Evolutionary conservation across 257 asterid species (phyloP).

Genomic region (Lithospermum erythrorhizon): DNA sequence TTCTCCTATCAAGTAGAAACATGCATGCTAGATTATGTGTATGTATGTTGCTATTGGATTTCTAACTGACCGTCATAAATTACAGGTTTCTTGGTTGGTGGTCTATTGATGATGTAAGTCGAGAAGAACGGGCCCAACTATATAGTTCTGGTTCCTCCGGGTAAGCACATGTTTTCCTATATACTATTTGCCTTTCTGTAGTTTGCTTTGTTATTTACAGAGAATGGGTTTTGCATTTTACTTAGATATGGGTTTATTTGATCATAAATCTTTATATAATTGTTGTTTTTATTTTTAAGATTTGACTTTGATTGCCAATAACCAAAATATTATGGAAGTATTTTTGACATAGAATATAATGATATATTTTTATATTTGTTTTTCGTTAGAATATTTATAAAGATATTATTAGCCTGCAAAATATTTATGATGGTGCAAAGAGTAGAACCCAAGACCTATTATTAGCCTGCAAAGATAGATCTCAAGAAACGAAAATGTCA

Average conservation of each 20-base stretch:
- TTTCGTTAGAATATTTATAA: too few relatives aligned
- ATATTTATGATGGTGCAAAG: too few relatives aligned
- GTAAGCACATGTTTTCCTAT: constrained; percentile 31
- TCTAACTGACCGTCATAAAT: constrained; percentile 6
- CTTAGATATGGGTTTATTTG: background rate
- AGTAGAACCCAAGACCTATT: too few relatives aligned
- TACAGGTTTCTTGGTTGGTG: constrained; percentile 97
- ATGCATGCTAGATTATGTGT: background rate
- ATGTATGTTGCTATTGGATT: background rate
- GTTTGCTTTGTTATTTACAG: background rate
- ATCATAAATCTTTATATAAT: background rate
- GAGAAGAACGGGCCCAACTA: constrained; percentile 88
- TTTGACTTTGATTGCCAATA: too few relatives aligned
- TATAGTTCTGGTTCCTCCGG: constrained; percentile 60
- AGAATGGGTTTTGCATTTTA: background rate
- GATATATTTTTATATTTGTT: too few relatives aligned
- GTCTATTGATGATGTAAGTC: constrained; percentile 93
- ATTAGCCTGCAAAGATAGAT: too few relatives aligned
- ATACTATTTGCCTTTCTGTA: background rate
- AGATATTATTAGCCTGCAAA: too few relatives aligned
- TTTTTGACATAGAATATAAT: too few relatives aligned
- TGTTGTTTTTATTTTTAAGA: too few relatives aligned
- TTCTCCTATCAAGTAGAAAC: background rate
- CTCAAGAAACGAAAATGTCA: too few relatives aligned
- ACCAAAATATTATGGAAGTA: too few relatives aligned